Evolutionary conservation across 495 filamentous ascomycete species (phyloP), one percentile per base, ranked within the genome.

Genomic region (Ramalina intermedia): DNA sequence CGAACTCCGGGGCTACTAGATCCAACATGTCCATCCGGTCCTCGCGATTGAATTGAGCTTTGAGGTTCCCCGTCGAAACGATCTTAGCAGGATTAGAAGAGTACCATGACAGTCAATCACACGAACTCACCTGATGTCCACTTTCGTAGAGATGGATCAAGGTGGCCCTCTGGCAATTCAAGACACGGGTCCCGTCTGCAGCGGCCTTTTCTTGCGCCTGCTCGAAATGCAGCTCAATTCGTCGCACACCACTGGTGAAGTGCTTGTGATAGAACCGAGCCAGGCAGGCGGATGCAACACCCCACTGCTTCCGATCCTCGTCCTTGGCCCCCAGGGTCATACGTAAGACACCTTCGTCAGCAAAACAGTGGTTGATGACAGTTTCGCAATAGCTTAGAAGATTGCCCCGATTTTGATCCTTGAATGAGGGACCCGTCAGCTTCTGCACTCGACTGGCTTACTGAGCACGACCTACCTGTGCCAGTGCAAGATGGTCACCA

Each of bases 181-280:
- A 73, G 50, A 75, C 72, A 50, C 84, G 78, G 37, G 74, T 74
- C 41, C 81, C 80, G 45, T 76, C 73, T 3, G 71, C 66, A 40
- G 78, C 55, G 24, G 75, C 65, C 18, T 66, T 70, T 50, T 88
- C 82, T 41, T 64, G 69, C 21, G 69, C 60, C 13, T 58, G 64
- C 53, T 78, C 75, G 43, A 87, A 67, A 16, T 84, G 71, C 68
- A 94, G 74, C 59, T 91, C 85, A 43, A 95, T 84, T 18, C 74
- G 79, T 42, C 72, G 75, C 36, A 94, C 78, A 5, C 86, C 85
- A 48, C 83, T 89, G n/a, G 81, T 79, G 55, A 85, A 93, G 53
- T 89, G 82, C 0, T 81, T 85, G 43, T 79, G 68, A 60, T 90
- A 93, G 55, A 85, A 94, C 43, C 86, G 79, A 14, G 88, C 73